phyloP scores from a whole-genome alignment of 2,329 filamentous ascomycete species.

The Cladobotryum protrusum region DNA sequence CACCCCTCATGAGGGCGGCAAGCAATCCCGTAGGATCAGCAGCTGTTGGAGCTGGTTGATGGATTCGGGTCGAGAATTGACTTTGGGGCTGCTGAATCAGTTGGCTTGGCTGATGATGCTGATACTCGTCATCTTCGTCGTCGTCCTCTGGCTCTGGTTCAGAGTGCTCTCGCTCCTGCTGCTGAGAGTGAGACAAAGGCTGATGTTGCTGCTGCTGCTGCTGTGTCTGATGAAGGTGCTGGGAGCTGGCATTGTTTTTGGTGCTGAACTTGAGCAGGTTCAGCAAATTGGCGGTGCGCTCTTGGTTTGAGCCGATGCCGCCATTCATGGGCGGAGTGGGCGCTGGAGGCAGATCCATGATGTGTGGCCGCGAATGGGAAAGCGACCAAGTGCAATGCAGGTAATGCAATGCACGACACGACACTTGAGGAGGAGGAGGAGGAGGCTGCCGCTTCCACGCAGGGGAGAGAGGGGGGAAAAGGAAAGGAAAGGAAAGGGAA shows the following conservation, averaged over 20 bases:
- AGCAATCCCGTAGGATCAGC: constrained; percentile 53
- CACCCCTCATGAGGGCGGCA: constrained; percentile 55
- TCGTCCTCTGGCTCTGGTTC: constrained; percentile 7
- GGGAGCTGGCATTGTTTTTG: constrained; percentile 21
- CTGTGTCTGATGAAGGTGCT: constrained; percentile 11
- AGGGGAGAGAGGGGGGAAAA: neutral
- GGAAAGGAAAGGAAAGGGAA: neutral
- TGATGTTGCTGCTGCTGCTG: constrained; percentile 20
- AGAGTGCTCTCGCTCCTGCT: neutral
- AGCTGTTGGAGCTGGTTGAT: constrained; percentile 50
- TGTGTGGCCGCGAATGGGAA: constrained; percentile 8
- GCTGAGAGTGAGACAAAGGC: constrained; percentile 16
- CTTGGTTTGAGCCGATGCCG: constrained; percentile 33
- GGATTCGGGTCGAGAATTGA: constrained; percentile 37
- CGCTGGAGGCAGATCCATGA: constrained; percentile 44
- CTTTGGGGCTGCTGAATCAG: constrained; percentile 17
- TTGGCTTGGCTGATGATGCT: constrained; percentile 12
- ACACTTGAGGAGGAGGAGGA: constrained; percentile 4
- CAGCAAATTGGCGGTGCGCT: constrained; percentile 50
- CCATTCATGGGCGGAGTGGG: constrained; percentile 42
- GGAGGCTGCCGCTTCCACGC: neutral
- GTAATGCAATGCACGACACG: constrained; percentile 4
- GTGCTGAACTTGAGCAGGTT: constrained; percentile 57
- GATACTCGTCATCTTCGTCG: constrained; percentile 5
- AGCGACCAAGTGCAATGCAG: constrained; percentile 13